Base-by-base conservation (phyloP, 371 early-diverging fungal genomes). In the Mortierella sp. region DNA sequence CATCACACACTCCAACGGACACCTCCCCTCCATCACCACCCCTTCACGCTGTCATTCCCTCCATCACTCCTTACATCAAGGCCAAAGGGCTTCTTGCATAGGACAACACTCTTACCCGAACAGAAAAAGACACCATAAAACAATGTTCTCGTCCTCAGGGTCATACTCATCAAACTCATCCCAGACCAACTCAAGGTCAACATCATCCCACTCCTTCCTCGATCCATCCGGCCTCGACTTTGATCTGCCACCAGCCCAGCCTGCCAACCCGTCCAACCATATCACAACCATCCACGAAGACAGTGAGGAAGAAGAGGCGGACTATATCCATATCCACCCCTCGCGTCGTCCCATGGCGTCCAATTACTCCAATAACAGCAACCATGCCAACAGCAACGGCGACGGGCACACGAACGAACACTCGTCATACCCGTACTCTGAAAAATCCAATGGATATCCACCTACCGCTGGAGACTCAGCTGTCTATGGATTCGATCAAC, bases 271-370 rank as follows among this genome's bases (percentile, higher is more conserved):
- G 1, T n/a, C 70, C 41, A 76, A 44, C 54, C 60, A 75, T 51
- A 85, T 85, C 63, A 78, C 85, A 2, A 85, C 85, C 46, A 85
- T 85, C 70, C 81, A 78, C 24, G 85, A 85, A 35, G 85, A 78
- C 24, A 78, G 73, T 60, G 80, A 84, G 24, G 83, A 83, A 8
- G 84, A 84, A 6, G 85, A 85, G 16, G 73, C 70, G 6, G 85
- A 79, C 29, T 85, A 81, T 43, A 74, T 85, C 46, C 85, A 85
- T 60, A 74, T 85, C 38, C 78, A 72, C 27, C 49, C 72, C 18
- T 24, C 46, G 46, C 68, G 49, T 44, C 78, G 27, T 58, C 75
- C 74, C 14, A 63, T 18, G 44, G 58, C 58, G 11, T 41, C 38
- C 73, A 73, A 70, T 29, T 46, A 74, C 70, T 12, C 18, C 49